Percentiles rank a stretch among this genome's conserved stretches.
Conservation (phyloP, 768 basidiomycete species). For the Tylopilus felleus region DNA sequence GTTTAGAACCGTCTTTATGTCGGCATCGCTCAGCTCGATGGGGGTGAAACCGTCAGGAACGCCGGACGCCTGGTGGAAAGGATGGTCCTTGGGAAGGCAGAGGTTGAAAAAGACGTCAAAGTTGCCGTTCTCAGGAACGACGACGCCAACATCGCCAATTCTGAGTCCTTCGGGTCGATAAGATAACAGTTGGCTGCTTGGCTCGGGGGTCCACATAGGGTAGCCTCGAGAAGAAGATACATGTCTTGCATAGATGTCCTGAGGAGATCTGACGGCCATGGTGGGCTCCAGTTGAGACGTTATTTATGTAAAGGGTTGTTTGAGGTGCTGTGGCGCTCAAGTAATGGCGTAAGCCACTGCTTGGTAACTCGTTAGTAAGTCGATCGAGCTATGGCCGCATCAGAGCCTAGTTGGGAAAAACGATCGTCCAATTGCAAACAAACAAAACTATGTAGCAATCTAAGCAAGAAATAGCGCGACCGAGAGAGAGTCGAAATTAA, state of each 20-base stretch:
- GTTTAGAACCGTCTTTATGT: slow-evolving; percentile 11
- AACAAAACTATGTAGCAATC: slow-evolving; percentile 16
- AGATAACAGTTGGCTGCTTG: slow-evolving; percentile 23
- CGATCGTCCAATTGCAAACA: neutral
- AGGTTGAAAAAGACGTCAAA: slow-evolving; percentile 41
- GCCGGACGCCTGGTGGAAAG: slow-evolving; percentile 6
- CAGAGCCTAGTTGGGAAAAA: neutral
- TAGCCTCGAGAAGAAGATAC: slow-evolving; percentile 30
- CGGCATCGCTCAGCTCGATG: slow-evolving; percentile 17
- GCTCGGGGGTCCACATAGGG: slow-evolving; percentile 37
- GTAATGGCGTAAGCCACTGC: slow-evolving; percentile 5
- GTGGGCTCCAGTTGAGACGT: neutral
- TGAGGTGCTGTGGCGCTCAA: slow-evolving; percentile 11
- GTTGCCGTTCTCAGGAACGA: slow-evolving; percentile 30
- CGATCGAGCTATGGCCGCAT: neutral
- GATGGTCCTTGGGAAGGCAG: slow-evolving; percentile 33
- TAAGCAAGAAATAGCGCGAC: slow-evolving; percentile 5
- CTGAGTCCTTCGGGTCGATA: slow-evolving; percentile 29
- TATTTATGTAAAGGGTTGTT: neutral
- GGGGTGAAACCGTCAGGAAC: slow-evolving; percentile 32
- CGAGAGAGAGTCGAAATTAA: neutral
- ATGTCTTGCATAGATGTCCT: slow-evolving; percentile 26
- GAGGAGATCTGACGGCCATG: slow-evolving; percentile 24
- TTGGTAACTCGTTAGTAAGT: slow-evolving; percentile 12
- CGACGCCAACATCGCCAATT: slow-evolving; percentile 40